A percentile compares a stretch with the other conserved stretches of the same genome.
Evolutionary conservation across 805 yeast species (phyloP).

Genomic region (Wickerhamomyces canadensis): DNA sequence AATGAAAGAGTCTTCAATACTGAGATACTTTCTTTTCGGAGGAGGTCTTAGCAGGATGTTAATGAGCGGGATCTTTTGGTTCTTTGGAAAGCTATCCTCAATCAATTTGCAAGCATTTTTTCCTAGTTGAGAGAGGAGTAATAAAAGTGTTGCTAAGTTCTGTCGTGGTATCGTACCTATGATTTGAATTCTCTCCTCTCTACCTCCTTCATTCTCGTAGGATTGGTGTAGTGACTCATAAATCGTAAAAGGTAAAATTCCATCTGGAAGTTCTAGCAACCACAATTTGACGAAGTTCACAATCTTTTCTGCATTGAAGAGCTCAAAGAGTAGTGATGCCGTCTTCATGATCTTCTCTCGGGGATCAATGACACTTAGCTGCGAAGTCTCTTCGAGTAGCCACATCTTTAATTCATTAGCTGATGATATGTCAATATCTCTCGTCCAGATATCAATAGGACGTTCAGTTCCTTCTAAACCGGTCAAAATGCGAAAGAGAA

Average conservation of each 20-base stretch:
- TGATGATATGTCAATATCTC: slow-evolving; percentile 12
- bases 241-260: slow-evolving; percentile 38
- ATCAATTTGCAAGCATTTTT: slow-evolving; percentile 4
- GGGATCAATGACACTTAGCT: background rate
- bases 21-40: slow-evolving; percentile 7
- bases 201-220: slow-evolving; percentile 7
- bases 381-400: background rate
- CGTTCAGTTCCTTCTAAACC: slow-evolving; percentile 7
- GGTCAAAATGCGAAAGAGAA: slow-evolving; percentile 7
- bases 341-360: slow-evolving; percentile 1
- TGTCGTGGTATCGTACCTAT: slow-evolving; percentile 26
- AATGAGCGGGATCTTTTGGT: slow-evolving; percentile 17
- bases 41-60: slow-evolving; percentile 23
- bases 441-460: slow-evolving; percentile 7
- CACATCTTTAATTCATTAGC: slow-evolving; percentile 15
- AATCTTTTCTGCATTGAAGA: slow-evolving; percentile 13
- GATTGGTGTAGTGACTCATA: slow-evolving; percentile 20
- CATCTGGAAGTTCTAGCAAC: slow-evolving; percentile 56
- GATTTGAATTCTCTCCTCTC: slow-evolving; percentile 8
- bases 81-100: slow-evolving; percentile 3
- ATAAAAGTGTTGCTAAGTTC: slow-evolving; percentile 21
- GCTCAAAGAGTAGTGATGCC: slow-evolving; percentile 10
- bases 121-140: slow-evolving; percentile 16
- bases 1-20: slow-evolving; percentile 6
- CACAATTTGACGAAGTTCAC: slow-evolving; percentile 44